phyloP scores from a whole-genome alignment of 176 grass and related monocot species.

The Oryza meridionalis region DNA sequence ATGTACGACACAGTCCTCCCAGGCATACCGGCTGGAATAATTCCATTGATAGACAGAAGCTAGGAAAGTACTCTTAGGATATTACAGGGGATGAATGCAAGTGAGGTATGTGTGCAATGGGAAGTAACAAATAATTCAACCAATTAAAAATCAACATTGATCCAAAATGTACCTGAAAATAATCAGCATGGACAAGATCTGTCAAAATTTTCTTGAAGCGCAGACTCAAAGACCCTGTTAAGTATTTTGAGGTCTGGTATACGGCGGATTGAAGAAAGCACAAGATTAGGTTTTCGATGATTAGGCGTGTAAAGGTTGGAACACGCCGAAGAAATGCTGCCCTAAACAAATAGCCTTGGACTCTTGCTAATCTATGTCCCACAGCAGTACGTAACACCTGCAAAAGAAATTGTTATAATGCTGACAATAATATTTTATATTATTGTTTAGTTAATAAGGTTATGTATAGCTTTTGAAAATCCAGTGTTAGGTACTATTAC shows the following conservation, averaged over 20 bases:
- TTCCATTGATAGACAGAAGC: constrained; percentile 29
- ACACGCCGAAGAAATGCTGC: constrained; percentile 92
- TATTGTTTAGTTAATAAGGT: constrained; percentile 16
- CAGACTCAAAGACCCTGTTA: constrained; percentile 80
- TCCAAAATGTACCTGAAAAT: constrained; percentile 74
- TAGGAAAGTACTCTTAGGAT: constrained; percentile 24
- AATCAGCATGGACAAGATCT: constrained; percentile 87
- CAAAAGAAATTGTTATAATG: constrained; percentile 23
- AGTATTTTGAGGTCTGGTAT: constrained; percentile 86
- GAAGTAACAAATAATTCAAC: constrained; percentile 27
- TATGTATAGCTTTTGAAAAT: constrained; percentile 6
- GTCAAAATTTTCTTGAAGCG: constrained; percentile 96
- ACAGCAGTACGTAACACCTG: constrained; percentile 92
- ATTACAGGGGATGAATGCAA: constrained; percentile 1
- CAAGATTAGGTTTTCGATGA: constrained; percentile 81
- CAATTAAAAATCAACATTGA: not conserved
- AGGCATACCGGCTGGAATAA: constrained; percentile 20
- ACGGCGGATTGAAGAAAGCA: constrained; percentile 92
- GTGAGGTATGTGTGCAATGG: not conserved
- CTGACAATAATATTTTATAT: constrained; percentile 24
- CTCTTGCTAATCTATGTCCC: constrained; percentile 88
- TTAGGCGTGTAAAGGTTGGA: constrained; percentile 77
- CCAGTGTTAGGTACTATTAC: not conserved
- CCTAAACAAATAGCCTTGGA: constrained; percentile 96
- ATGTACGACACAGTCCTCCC: constrained; percentile 2